Percentiles rank a stretch among this genome's conserved stretches.
These are phyloP conservation scores for Kwoniella shivajii DNA, from an alignment of 1,284 basidiomycete species.

Conservation along the genomic window DNA sequence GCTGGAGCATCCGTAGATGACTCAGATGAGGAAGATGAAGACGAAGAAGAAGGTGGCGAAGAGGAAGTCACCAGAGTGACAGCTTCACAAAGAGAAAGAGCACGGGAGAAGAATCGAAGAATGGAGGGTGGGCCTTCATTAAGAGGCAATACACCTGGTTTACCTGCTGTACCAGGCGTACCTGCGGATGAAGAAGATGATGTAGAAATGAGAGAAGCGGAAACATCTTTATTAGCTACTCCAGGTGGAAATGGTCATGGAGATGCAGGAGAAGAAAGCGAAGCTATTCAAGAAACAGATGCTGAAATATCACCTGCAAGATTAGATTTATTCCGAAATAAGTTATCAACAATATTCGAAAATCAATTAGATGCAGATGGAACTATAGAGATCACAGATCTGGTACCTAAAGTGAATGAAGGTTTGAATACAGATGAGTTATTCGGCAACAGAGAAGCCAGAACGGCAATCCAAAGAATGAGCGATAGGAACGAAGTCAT, in stretches of 20 bases:
- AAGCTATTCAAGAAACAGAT: constrained; percentile 41
- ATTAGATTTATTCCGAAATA: constrained; percentile 73
- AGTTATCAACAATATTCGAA: constrained; percentile 71
- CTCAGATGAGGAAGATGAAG: constrained; percentile 60
- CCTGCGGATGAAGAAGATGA: constrained; percentile 51
- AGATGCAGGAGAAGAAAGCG: background rate
- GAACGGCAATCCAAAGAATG: constrained; percentile 74
- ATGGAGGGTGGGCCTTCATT: constrained; percentile 41
- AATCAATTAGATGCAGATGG: constrained; percentile 69
- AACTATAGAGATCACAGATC: constrained; percentile 67
- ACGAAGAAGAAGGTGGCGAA: constrained; percentile 57
- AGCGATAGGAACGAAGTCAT: constrained; percentile 81
- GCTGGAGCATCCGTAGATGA: constrained; percentile 61
- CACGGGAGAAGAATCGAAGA: constrained; percentile 57
- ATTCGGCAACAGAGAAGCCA: constrained; percentile 80
- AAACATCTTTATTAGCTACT: constrained; percentile 11
- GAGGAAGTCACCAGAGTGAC: constrained; percentile 31
- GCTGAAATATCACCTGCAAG: constrained; percentile 57
- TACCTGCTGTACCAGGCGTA: constrained; percentile 7
- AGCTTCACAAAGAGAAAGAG: constrained; percentile 45
- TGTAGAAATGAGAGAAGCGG: constrained; percentile 38
- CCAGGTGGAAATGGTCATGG: background rate
- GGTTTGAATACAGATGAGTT: constrained; percentile 68
- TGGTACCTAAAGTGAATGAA: constrained; percentile 78
- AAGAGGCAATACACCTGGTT: background rate